Conservation (phyloP, 495 filamentous ascomycete genomes). For the Opeltia flavorubescens region DNA sequence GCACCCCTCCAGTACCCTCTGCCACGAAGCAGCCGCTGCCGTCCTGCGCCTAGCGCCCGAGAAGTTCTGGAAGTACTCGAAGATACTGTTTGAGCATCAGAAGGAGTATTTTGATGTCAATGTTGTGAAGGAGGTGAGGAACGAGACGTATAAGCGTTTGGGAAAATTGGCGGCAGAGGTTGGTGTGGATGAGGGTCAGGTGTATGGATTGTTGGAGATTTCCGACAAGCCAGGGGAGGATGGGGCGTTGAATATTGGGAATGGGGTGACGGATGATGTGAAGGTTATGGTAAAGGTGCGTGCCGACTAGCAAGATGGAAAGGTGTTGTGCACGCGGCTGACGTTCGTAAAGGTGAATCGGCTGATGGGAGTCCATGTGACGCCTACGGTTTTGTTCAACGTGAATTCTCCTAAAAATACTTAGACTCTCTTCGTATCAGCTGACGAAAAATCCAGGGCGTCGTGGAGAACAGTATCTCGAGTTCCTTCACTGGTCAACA, state of each 20-base stretch:
- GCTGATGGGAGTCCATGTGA: slow-evolving; percentile 70
- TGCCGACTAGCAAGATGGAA: not conserved
- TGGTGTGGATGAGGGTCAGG: slow-evolving; percentile 48
- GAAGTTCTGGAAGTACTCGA: slow-evolving; percentile 67
- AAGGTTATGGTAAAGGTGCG: slow-evolving; percentile 68
- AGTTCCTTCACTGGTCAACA: slow-evolving; percentile 63
- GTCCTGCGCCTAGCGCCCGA: slow-evolving; percentile 51
- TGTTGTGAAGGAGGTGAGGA: slow-evolving; percentile 68
- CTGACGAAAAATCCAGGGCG: slow-evolving; percentile 33
- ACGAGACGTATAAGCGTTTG: slow-evolving; percentile 68
- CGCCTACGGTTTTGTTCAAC: slow-evolving; percentile 79
- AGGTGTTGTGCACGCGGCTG: not conserved
- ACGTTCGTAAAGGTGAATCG: slow-evolving; percentile 38
- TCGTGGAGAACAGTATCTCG: slow-evolving; percentile 63
- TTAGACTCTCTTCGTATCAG: not conserved
- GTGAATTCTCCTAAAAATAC: slow-evolving; percentile 20
- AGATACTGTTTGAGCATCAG: slow-evolving; percentile 55
- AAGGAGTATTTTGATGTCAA: slow-evolving; percentile 66
- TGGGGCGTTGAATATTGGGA: slow-evolving; percentile 60
- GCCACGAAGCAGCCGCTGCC: slow-evolving; percentile 75
- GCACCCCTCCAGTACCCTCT: slow-evolving; percentile 81
- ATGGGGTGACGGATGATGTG: slow-evolving; percentile 64
- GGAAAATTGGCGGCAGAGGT: slow-evolving; percentile 51
- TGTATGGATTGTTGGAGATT: slow-evolving; percentile 53
- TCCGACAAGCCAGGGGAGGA: slow-evolving; percentile 44